Conservation (phyloP, 208 protist species). For the Angomonas deanei region DNA sequence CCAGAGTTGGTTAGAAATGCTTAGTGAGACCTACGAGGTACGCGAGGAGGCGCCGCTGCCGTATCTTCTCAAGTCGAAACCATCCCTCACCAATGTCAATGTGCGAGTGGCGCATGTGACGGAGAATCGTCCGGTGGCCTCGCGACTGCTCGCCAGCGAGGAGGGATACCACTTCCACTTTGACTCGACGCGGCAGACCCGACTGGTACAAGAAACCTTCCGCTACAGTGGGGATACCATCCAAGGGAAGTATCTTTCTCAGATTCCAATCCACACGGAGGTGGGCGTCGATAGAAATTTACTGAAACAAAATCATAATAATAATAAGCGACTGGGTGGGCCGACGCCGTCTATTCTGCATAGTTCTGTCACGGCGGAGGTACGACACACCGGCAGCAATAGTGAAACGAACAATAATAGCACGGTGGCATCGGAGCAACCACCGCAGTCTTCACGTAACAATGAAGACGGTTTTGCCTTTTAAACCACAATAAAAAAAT, state of each 20-base stretch:
- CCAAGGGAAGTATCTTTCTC: slow-evolving; percentile 59
- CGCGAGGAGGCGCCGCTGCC: slow-evolving; percentile 71
- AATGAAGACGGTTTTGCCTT: neutral
- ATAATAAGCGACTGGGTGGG: slow-evolving; percentile 6
- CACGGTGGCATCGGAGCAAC: neutral
- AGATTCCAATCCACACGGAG: slow-evolving; percentile 68
- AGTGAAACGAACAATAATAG: neutral
- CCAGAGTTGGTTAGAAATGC: slow-evolving; percentile 67
- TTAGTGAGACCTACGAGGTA: slow-evolving; percentile 37
- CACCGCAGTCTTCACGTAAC: too few species aligned
- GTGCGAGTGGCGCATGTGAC: slow-evolving; percentile 78
- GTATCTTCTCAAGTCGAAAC: slow-evolving; percentile 79
- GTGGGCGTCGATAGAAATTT: slow-evolving; percentile 38
- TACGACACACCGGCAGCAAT: slow-evolving; percentile 1
- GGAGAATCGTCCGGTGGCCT: slow-evolving; percentile 26
- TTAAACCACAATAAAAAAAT: neutral
- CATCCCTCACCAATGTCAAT: slow-evolving; percentile 60
- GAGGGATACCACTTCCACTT: slow-evolving; percentile 73
- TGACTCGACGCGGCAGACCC: slow-evolving; percentile 19
- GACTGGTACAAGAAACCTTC: slow-evolving; percentile 79
- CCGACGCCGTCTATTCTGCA: slow-evolving; percentile 34
- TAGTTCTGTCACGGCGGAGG: slow-evolving; percentile 36
- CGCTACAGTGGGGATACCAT: slow-evolving; percentile 61
- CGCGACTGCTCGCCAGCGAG: slow-evolving; percentile 61
- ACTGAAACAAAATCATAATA: too few species aligned